Percentiles rank a stretch among this genome's conserved stretches.
phyloP scores from a whole-genome alignment of 495 filamentous ascomycete species.

The Neurospora sp. region DNA sequence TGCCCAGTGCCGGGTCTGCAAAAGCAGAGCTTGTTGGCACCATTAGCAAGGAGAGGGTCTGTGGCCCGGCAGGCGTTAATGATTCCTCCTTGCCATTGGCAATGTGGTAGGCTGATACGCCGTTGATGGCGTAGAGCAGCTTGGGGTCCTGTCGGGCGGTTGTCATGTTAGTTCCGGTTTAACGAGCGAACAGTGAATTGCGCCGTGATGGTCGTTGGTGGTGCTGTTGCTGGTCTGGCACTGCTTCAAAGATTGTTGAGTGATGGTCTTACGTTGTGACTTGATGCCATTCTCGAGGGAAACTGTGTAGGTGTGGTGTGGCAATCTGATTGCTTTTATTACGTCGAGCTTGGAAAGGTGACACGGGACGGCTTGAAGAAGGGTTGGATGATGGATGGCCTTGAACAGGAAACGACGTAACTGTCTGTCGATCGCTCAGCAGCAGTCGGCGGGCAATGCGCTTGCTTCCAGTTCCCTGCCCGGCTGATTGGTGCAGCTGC shows the following conservation, averaged over 20 bases:
- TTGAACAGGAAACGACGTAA: background rate
- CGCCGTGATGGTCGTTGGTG: background rate
- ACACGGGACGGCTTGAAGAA: background rate
- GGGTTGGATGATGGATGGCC: background rate
- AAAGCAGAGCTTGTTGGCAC: slow-evolving; percentile 73
- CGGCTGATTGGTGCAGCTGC: background rate
- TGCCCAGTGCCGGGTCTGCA: slow-evolving; percentile 47
- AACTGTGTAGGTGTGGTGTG: background rate
- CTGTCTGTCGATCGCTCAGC: background rate
- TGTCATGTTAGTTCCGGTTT: background rate
- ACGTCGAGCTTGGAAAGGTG: background rate
- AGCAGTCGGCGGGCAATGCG: background rate
- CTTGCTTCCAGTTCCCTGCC: background rate
- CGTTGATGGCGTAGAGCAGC: slow-evolving; percentile 72
- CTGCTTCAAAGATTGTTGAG: background rate
- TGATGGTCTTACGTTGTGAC: slow-evolving; percentile 37
- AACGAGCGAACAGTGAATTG: background rate
- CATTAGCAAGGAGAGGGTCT: slow-evolving; percentile 87
- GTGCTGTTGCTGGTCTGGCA: background rate
- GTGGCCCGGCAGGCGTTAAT: slow-evolving; percentile 74
- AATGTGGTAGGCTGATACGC: slow-evolving; percentile 78
- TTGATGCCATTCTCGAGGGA: slow-evolving; percentile 29
- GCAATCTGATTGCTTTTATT: background rate
- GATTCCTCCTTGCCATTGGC: slow-evolving; percentile 75
- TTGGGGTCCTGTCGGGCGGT: slow-evolving; percentile 50